phyloP scores from a whole-genome alignment of 768 basidiomycete genomes.

The Sutorius australiensis region DNA sequence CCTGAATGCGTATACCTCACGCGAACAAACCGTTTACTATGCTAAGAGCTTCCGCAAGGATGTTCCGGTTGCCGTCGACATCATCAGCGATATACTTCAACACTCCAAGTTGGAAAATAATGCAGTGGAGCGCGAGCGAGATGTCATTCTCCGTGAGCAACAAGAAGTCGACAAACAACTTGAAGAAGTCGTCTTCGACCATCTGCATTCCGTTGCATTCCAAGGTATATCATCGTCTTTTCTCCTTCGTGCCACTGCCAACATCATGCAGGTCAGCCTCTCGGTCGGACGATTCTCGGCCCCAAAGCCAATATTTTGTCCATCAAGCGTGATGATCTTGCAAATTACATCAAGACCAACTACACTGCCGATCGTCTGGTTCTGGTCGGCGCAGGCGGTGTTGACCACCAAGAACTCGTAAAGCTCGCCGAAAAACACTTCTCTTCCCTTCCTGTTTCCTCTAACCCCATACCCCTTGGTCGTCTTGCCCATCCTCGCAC shows the following conservation, averaged over 20 bases:
- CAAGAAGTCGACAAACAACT: slow-evolving; percentile 99
- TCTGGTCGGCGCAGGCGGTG: slow-evolving; percentile 93
- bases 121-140: slow-evolving; percentile 93
- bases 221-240: slow-evolving; percentile 53
- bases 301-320: slow-evolving; percentile 95
- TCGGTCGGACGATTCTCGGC: slow-evolving; percentile 96
- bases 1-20: slow-evolving; percentile 96
- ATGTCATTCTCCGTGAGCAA: slow-evolving; percentile 95
- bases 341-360: slow-evolving; percentile 92
- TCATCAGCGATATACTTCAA: slow-evolving; percentile 97
- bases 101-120: slow-evolving; percentile 87
- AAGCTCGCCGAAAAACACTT: slow-evolving; percentile 95
- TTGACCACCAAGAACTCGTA: slow-evolving; percentile 88
- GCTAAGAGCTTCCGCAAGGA: slow-evolving; percentile 98
- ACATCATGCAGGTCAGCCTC: slow-evolving; percentile 68
- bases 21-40: slow-evolving; percentile 99
- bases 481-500: slow-evolving; percentile 73
- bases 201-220: slow-evolving; percentile 95
- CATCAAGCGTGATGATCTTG: slow-evolving; percentile 86
- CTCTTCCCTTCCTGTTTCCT: slow-evolving; percentile 79
- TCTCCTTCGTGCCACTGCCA: slow-evolving; percentile 6
- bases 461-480: slow-evolving; percentile 86
- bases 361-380: slow-evolving; percentile 99
- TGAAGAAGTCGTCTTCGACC: slow-evolving; percentile 98
- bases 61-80: slow-evolving; percentile 85